These are phyloP conservation scores for Fusarium globosum DNA, from an alignment of 2,329 filamentous ascomycete genomes.

Conservation along the genomic window DNA sequence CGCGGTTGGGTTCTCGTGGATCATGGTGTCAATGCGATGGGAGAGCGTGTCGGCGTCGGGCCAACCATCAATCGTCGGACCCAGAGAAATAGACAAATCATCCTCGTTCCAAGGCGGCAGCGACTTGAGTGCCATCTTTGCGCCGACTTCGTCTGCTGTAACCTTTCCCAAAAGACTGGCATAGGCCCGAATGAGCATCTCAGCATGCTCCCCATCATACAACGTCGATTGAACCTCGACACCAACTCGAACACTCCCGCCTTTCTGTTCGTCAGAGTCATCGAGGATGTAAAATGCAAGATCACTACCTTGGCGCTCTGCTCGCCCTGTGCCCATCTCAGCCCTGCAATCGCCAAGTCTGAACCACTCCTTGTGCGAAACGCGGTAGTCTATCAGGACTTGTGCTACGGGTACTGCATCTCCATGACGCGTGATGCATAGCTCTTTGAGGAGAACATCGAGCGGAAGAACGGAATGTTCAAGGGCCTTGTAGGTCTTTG, in stretches of 20 bases:
- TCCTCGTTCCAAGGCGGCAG: neutral
- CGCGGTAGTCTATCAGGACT: slow-evolving; percentile 7
- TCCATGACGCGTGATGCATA: neutral
- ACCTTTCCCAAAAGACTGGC: neutral
- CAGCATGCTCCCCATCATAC: neutral
- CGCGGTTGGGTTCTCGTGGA: neutral
- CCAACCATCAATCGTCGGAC: neutral
- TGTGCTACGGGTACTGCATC: neutral
- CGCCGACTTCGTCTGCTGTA: neutral
- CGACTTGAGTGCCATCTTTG: neutral
- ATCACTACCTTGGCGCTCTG: neutral
- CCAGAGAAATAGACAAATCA: neutral
- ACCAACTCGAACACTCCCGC: neutral
- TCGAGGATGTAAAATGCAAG: slow-evolving; percentile 1
- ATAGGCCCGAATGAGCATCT: neutral
- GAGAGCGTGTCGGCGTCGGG: neutral
- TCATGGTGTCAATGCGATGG: neutral
- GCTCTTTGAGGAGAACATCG: neutral
- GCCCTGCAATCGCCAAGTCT: slow-evolving; percentile 1
- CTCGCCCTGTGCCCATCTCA: slow-evolving; percentile 1
- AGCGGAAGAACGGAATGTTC: slow-evolving; percentile 6
- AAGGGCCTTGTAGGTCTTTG: neutral
- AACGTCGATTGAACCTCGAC: neutral
- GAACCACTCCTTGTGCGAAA: slow-evolving; percentile 8
- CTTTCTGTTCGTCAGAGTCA: neutral